Base-by-base conservation (phyloP, 1,284 basidiomycete species). In the Ganoderma meredithae region DNA sequence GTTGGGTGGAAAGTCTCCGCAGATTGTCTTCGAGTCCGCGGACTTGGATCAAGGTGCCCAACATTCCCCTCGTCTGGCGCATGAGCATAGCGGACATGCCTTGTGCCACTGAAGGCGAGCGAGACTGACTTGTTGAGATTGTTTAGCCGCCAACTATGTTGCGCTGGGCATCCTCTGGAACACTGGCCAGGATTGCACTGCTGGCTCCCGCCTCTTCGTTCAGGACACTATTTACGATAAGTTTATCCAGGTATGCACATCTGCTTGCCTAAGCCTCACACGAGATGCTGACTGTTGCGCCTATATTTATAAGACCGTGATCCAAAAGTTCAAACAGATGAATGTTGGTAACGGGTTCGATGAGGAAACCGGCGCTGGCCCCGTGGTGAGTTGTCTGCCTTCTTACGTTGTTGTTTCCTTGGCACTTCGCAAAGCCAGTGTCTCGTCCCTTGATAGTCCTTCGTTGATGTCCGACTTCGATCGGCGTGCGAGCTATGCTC, bases 1-100 rank as follows among this genome's bases (percentile, higher is more conserved):
- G 81, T 90, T 99, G 40, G 96, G 96, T 62, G 96, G 96, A 62
- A 99, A 98, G 83, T 95, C 94, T n/a, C 95, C 96, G 52, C 94
- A 96, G 79, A 83, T 95, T 70, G 81, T 95, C 69, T 95, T 95
- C 74, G 90, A 94, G 77, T 93, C 92, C 64, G 93, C 92, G 62
- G 90, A 95, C 78, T 79, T 94, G 67, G 93, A 97, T 66, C 92
- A 97, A 84, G 93, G 90, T 89, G 39, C 15, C 40, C n/a, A 13
- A 22, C 40, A 22, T 12, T 22, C 10, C 22, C 47, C 4, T 25
- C 12, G 7, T 13, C 47, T 5, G 17, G 15, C 27, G 25, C 27
- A 17, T 33, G 2, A 19, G 17, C 19, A 10, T 55, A 13, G 27
- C 13, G 10, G 52, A 6, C 52, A 13, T 56, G 19, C 12, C 17